These are phyloP conservation scores for Boletus pseudo-olivaceus DNA, from an alignment of 768 basidiomycete species.

Conservation along the genomic window DNA sequence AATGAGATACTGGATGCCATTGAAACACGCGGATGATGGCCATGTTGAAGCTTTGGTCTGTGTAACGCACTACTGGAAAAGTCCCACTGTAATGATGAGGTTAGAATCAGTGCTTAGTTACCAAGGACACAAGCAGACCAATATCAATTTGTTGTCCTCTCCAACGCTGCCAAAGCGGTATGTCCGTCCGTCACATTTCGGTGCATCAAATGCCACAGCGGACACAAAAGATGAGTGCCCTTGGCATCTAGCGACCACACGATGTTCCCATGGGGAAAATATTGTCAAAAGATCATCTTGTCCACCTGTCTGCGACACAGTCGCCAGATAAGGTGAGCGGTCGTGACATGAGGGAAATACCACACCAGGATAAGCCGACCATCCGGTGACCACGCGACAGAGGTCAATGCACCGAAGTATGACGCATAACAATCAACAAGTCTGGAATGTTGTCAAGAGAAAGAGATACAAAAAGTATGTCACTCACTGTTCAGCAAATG, in stretches of 20 bases:
- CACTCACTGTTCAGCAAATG: constrained; percentile 77
- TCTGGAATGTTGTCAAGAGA: constrained; percentile 37
- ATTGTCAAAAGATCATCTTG: constrained; percentile 96
- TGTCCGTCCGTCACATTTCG: constrained; percentile 81
- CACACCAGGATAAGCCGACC: constrained; percentile 84
- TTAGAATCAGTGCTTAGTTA: background rate
- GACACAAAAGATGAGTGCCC: constrained; percentile 96
- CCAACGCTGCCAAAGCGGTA: constrained; percentile 96
- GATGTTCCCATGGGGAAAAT: constrained; percentile 91
- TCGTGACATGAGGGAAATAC: background rate
- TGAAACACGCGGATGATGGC: constrained; percentile 71
- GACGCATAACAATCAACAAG: constrained; percentile 92
- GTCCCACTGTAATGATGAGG: constrained; percentile 65
- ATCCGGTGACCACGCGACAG: constrained; percentile 94
- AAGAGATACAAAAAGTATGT: background rate
- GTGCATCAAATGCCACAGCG: constrained; percentile 84
- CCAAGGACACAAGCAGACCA: constrained; percentile 48
- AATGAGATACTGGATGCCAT: constrained; percentile 79
- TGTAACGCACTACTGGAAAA: constrained; percentile 91
- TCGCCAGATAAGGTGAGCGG: background rate
- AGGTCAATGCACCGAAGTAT: constrained; percentile 90
- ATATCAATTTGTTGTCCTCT: constrained; percentile 91
- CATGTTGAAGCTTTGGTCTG: constrained; percentile 72
- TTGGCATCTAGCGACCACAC: constrained; percentile 93
- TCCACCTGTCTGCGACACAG: constrained; percentile 71